These are phyloP conservation scores for Coniochaeta ligniaria DNA, from an alignment of 2,329 filamentous ascomycete genomes.

Conservation along the genomic window DNA sequence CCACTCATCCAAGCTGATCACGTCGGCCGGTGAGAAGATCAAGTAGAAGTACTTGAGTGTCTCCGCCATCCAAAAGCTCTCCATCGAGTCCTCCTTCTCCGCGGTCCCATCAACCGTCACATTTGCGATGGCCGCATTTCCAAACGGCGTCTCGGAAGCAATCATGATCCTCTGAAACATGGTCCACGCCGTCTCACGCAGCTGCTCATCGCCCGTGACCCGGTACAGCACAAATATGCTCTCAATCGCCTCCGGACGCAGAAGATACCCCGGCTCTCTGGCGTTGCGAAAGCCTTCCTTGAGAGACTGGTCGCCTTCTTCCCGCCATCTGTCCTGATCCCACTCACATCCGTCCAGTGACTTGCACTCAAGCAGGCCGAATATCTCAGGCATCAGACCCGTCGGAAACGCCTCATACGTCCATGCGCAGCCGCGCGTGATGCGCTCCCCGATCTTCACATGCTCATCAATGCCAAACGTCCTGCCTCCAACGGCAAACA, in stretches of 20 bases:
- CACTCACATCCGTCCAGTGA: slow-evolving; percentile 22
- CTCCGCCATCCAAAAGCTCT: slow-evolving; percentile 38
- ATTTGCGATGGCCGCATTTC: slow-evolving; percentile 46
- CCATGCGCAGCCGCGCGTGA: slow-evolving; percentile 52
- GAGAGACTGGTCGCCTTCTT: slow-evolving; percentile 15
- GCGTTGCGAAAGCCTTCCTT: slow-evolving; percentile 18
- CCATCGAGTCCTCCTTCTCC: slow-evolving; percentile 52
- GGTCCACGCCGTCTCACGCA: slow-evolving; percentile 53
- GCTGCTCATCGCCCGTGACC: slow-evolving; percentile 47
- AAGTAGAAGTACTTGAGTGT: slow-evolving; percentile 57
- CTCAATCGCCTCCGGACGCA: slow-evolving; percentile 60
- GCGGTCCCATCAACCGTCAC: slow-evolving; percentile 26
- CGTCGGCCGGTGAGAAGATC: slow-evolving; percentile 49
- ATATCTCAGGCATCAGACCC: slow-evolving; percentile 53
- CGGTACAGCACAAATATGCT: slow-evolving; percentile 61
- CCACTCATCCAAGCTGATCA: slow-evolving; percentile 53
- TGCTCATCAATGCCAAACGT: slow-evolving; percentile 37
- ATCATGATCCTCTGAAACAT: slow-evolving; percentile 51
- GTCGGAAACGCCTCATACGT: slow-evolving; percentile 46
- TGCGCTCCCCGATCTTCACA: slow-evolving; percentile 35
- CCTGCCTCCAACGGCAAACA: slow-evolving; percentile 36
- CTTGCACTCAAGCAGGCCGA: slow-evolving; percentile 35
- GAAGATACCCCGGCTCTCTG: slow-evolving; percentile 36
- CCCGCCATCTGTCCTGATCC: slow-evolving; percentile 26
- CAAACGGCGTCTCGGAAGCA: slow-evolving; percentile 41